phyloP scores from a whole-genome alignment of 768 basidiomycete species.

The Paxillus involutus region DNA sequence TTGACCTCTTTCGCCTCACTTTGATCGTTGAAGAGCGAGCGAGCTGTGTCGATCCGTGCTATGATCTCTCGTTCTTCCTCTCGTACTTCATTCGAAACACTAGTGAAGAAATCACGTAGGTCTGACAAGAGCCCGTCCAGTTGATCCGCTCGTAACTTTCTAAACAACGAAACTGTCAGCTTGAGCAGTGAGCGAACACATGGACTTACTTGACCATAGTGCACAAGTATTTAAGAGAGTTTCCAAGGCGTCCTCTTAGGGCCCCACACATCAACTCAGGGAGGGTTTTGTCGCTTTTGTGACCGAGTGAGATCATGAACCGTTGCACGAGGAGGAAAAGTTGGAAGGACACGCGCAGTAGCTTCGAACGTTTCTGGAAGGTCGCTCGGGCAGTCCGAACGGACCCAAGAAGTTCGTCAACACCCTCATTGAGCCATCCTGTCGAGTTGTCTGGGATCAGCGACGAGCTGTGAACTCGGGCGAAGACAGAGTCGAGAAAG shows the following conservation, averaged over 20 bases:
- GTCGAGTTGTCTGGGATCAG: conserved; percentile 13
- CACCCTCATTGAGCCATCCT: conserved; percentile 26
- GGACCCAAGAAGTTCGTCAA: conserved; percentile 30
- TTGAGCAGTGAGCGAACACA: background rate
- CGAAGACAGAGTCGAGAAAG: conserved; percentile 40
- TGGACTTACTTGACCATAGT: conserved; percentile 47
- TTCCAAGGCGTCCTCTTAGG: conserved; percentile 43
- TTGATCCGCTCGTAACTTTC: conserved; percentile 41
- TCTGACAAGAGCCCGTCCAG: conserved; percentile 39
- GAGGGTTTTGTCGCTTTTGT: conserved; percentile 35
- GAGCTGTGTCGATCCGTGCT: conserved; percentile 23
- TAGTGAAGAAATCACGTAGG: conserved; percentile 39
- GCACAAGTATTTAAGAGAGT: conserved; percentile 45
- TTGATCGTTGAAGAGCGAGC: conserved; percentile 15
- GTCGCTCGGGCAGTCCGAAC: conserved; percentile 39
- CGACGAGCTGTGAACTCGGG: conserved; percentile 31
- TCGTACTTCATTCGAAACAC: conserved; percentile 32
- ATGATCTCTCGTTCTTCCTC: conserved; percentile 33
- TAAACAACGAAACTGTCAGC: conserved; percentile 24
- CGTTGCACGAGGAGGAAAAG: conserved; percentile 43
- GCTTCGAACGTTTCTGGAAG: conserved; percentile 32
- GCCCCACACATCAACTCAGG: conserved; percentile 45
- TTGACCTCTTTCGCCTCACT: conserved; percentile 14
- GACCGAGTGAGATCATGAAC: conserved; percentile 44
- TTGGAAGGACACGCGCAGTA: conserved; percentile 48